Percentiles rank a stretch among this genome's conserved stretches.
Conservation (phyloP, 1,284 basidiomycete species). For the Cystobasidium sp. region DNA sequence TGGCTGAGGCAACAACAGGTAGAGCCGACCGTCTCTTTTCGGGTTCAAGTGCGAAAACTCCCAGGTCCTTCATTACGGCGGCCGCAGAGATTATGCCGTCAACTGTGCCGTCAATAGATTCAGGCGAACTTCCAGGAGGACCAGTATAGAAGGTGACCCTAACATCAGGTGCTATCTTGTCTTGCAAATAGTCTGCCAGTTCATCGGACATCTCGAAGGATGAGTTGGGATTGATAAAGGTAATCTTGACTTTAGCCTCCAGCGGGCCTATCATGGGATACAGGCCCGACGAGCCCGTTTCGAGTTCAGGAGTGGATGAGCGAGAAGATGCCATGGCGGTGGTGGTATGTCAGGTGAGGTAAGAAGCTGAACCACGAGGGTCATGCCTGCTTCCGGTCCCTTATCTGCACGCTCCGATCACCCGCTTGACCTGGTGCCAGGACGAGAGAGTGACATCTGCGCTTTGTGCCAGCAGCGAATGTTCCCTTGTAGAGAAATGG, state of each 20-base stretch:
- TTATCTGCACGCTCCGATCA: too few relatives aligned
- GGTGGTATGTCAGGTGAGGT: too few relatives aligned
- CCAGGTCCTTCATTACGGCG: conserved; percentile 5
- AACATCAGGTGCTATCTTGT: conserved; percentile 3
- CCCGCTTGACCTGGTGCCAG: too few relatives aligned
- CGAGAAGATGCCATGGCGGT: too few relatives aligned
- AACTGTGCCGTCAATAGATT: conserved; percentile 11
- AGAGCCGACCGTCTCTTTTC: neutral
- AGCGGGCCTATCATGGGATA: neutral
- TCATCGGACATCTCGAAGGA: neutral
- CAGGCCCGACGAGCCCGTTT: neutral
- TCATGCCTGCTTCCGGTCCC: too few relatives aligned
- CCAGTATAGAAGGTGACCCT: conserved; percentile 8
- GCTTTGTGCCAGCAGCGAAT: too few relatives aligned
- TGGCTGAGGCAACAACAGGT: neutral
- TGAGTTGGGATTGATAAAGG: conserved; percentile 14
- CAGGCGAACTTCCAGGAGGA: neutral
- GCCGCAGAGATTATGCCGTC: conserved; percentile 12
- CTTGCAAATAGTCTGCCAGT: neutral
- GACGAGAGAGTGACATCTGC: too few relatives aligned
- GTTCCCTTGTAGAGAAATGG: too few relatives aligned
- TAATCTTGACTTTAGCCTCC: neutral
- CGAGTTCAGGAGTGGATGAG: too few relatives aligned
- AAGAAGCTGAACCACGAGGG: too few relatives aligned
- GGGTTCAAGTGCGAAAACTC: neutral